Base-by-base conservation (phyloP, 1,139 yeast species). In the Yamadazyma kanchanaburiensis region DNA sequence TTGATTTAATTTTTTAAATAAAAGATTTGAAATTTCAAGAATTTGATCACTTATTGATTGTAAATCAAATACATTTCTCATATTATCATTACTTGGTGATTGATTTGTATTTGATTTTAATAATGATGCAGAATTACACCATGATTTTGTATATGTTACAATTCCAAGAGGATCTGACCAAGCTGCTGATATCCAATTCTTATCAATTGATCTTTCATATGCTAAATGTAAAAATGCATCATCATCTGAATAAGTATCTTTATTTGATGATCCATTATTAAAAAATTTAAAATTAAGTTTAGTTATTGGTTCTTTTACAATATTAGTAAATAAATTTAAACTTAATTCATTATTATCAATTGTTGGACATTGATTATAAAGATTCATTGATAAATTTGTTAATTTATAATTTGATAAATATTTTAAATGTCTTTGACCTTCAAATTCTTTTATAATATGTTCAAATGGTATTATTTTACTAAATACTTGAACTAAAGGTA, bases 81-180 rank as follows among this genome's bases (percentile, higher is more conserved):
- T 37, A 18, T 30, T 36, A 2, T 30, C 29, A 11, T 30, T 29
- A 13, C 32, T 35, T 2, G 34, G 32, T 5, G 25, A 23, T 11
- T 30, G 29, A 13, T 21, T 13, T 11, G 21, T 28, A 12, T 14
- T 24, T 7, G 43, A 17, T 17, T 21, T 33, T 14, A 28, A 48
- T 4, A 41, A 37, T 9, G 40, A 34, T 4, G 40, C 26, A 7
- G 42, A 30, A 5, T 74, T 52, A 46, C 78, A 66, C 89, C 89
- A 82, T 1, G 89, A 74, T 42, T 79, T 82, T 1, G 80, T 72
- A 34, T 68, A 68, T 6, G 80, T 74, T 6, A 76, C 68, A 7
- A 65, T 64, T 0, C 96, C 96, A 47, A 73, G 70, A 30, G 91
- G 91, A 49, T 89, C 96, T 0, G 94, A 71, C 94, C 96, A 87